Evolutionary conservation across 225 moss, liverwort and hornwort species (phyloP), one percentile per base, ranked within the genome.

Genomic region (Marchantia polymorpha): DNA sequence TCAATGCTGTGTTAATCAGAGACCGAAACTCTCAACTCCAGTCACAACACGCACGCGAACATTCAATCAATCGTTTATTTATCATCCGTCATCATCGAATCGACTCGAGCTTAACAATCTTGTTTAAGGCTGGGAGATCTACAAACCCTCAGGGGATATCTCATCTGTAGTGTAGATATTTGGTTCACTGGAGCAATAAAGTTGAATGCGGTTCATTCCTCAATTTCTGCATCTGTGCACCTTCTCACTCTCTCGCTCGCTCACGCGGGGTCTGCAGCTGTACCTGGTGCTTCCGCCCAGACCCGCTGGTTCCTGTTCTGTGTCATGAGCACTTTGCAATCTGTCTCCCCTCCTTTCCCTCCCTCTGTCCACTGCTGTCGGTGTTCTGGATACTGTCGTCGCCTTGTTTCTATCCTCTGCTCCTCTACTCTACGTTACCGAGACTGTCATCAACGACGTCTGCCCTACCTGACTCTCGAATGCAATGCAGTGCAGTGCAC

Each of bases 181-280:
- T 79, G 81, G 78, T 78, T 84, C 60, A 75, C 72, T 85, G 81
- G 84, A 79, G 84, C 81, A 81, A 85, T 85, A 81, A 85, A 77
- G 63, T 77, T 63, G 23, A 79, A 73, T 73, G 60, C 73, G 81
- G 78, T 84, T 78, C 74, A 26, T 46, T 69, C 52, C 74, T 75
- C 84, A 49, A 51, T 30, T 72, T 73, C 60, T 76, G 30, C n/a
- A 56, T 59, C 23, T 26, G 23, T 23, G 46, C 53, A 53, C 17
- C 19, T 52, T 52, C 47, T 52, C 72, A 22, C 51, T 23, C 52
- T 14, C 72, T n/a, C 12, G 12, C 23, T 27, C 53, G 52, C 73
- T 53, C 73, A 23, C 14, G 12, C 27, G 26, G 12, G 27, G 27
- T 65, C 14, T 65, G 10, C 47, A 46, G 39, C 39, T 39, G 39